Percentiles rank a stretch among this genome's conserved stretches.
Conservation (phyloP, 2,329 filamentous ascomycete species). For the Aspergillus hortae region DNA sequence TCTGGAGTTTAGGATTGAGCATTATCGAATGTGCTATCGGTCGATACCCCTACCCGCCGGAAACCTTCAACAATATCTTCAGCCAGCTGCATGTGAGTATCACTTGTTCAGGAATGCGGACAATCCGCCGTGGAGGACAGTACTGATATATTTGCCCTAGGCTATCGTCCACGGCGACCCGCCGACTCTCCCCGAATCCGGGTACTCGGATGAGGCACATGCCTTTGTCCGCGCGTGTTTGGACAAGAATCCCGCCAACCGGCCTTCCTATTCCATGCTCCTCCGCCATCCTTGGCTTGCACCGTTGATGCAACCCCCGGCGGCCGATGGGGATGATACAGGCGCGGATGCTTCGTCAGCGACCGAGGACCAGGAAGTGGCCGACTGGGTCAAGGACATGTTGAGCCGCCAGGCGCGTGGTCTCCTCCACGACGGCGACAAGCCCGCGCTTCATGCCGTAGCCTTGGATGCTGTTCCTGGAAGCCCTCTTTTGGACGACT, state of each 20-base stretch:
- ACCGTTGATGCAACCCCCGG: constrained; percentile 70
- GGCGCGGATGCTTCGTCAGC: constrained; percentile 33
- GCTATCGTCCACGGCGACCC: constrained; percentile 98
- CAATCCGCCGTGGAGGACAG: neutral
- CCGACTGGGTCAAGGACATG: constrained; percentile 74
- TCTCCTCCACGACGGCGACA: constrained; percentile 52
- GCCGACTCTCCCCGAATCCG: constrained; percentile 73
- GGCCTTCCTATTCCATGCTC: constrained; percentile 91
- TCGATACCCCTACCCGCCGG: constrained; percentile 91
- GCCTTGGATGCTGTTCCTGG: constrained; percentile 68
- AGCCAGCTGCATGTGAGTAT: constrained; percentile 86
- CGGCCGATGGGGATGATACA: constrained; percentile 54
- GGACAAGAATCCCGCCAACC: constrained; percentile 84
- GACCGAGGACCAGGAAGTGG: constrained; percentile 75
- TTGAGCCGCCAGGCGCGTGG: constrained; percentile 64
- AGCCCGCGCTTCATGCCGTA: constrained; percentile 83
- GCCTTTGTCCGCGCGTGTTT: constrained; percentile 88
- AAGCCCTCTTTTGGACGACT: constrained; percentile 33
- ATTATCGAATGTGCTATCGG: constrained; percentile 96
- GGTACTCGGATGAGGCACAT: constrained; percentile 73
- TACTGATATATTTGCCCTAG: constrained; percentile 45
- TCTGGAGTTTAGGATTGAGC: constrained; percentile 92
- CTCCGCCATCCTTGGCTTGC: constrained; percentile 86
- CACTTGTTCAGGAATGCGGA: neutral
- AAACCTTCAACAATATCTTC: constrained; percentile 98